Conservation (phyloP, 2,329 filamentous ascomycete species). For the Zasmidium cellare region DNA sequence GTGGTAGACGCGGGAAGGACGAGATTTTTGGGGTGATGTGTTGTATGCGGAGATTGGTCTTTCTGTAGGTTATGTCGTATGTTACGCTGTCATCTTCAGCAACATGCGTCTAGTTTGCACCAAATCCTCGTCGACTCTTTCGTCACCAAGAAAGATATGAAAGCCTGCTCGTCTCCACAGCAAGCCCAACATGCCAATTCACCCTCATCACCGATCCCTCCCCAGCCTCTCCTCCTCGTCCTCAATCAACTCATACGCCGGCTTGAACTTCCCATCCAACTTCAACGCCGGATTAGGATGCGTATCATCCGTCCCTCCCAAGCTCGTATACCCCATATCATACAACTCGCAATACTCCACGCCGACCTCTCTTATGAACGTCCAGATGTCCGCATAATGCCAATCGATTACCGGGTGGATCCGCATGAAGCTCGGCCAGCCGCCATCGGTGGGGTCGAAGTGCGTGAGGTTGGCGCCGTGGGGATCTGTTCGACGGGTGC, state of each 20-base stretch:
- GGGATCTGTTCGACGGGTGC: slow-evolving; percentile 87
- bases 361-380: slow-evolving; percentile 74
- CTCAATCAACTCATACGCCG: slow-evolving; percentile 50
- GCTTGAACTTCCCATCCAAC: slow-evolving; percentile 56
- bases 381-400: slow-evolving; percentile 95
- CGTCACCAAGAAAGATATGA: neutral
- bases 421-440: slow-evolving; percentile 90
- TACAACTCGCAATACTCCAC: slow-evolving; percentile 87
- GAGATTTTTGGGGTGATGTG: too few species aligned
- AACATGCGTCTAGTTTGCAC: too few species aligned
- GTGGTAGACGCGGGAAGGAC: neutral
- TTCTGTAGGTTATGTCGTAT: too few species aligned
- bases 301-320: slow-evolving; percentile 89
- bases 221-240: slow-evolving; percentile 80
- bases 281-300: slow-evolving; percentile 77
- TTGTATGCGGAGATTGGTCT: too few species aligned
- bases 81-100: too few species aligned
- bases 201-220: slow-evolving; percentile 44
- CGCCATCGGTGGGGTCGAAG: slow-evolving; percentile 84
- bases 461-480: slow-evolving; percentile 76
- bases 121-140: too few species aligned
- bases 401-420: slow-evolving; percentile 96
- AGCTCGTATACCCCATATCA: slow-evolving; percentile 82
- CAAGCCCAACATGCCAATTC: too few species aligned
- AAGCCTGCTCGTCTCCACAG: too few species aligned